These are phyloP conservation scores for Oxytropis ochrocephala DNA, from an alignment of 306 rosid genomes.

Conservation along the genomic window DNA sequence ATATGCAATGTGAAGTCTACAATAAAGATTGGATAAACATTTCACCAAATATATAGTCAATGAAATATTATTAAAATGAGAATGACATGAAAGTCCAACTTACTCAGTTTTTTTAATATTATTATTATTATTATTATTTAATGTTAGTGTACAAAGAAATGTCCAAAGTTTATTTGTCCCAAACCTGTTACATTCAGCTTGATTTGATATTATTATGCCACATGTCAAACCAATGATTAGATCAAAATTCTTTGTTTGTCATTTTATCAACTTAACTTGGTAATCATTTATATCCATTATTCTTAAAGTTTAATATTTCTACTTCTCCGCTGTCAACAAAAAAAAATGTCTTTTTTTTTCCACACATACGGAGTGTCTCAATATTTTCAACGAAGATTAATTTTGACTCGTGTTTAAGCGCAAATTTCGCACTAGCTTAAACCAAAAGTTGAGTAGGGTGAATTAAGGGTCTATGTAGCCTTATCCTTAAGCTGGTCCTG, in stretches of 20 bases:
- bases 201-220: constrained; percentile 14
- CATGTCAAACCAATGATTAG: constrained; percentile 15
- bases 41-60: constrained; percentile 22
- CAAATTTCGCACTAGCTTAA: too few species aligned
- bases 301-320: not conserved
- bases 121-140: not conserved
- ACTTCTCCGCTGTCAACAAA: not conserved
- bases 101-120: not conserved
- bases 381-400: too few species aligned
- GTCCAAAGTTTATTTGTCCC: constrained; percentile 12
- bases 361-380: too few species aligned
- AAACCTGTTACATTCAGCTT: not conserved
- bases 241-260: constrained; percentile 12
- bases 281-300: not conserved
- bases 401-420: too few species aligned
- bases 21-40: constrained; percentile 21
- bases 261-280: constrained; percentile 10
- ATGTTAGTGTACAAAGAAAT: not conserved
- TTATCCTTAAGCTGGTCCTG: too few species aligned
- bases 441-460: too few species aligned
- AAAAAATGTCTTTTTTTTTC: too few species aligned
- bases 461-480: too few species aligned
- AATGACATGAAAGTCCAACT: not conserved
- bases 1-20: not conserved
- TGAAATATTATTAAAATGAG: constrained; percentile 15